phyloP scores from a whole-genome alignment of 2,329 filamentous ascomycete species.

The Sclerotinia minor region DNA sequence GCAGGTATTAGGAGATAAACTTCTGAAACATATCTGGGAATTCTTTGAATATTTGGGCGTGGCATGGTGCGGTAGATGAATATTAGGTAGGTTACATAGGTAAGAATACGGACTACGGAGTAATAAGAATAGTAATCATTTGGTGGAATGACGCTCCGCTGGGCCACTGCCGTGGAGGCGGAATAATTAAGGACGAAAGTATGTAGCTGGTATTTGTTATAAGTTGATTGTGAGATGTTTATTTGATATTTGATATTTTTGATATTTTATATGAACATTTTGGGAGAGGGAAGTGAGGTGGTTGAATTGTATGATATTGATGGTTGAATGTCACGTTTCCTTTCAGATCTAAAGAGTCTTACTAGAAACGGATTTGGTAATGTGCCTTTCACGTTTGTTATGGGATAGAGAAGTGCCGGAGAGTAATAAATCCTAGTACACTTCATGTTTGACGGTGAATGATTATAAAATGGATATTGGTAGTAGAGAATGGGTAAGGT shows the following conservation, averaged over 20 bases:
- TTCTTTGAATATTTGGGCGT: neutral
- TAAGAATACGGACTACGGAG: no score
- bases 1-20: no score
- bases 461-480: neutral
- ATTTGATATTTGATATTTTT: no score
- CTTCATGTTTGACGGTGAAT: neutral
- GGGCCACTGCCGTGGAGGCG: conserved; percentile 2
- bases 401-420: neutral
- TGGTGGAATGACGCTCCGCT: neutral
- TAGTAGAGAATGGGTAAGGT: neutral
- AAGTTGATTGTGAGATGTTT: no score
- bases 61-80: no score
- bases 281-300: no score
- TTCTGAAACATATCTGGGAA: neutral
- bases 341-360: neutral
- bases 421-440: neutral
- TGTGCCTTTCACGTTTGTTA: neutral
- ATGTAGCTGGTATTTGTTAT: neutral
- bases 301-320: neutral
- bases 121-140: no score
- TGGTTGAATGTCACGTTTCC: neutral
- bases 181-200: neutral
- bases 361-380: conserved; percentile 6
- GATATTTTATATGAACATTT: neutral
- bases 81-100: no score